Evolutionary conservation across 108 stramenopile species (phyloP), one percentile per base, ranked within the genome.

Genomic region (Fragilaria radians): DNA sequence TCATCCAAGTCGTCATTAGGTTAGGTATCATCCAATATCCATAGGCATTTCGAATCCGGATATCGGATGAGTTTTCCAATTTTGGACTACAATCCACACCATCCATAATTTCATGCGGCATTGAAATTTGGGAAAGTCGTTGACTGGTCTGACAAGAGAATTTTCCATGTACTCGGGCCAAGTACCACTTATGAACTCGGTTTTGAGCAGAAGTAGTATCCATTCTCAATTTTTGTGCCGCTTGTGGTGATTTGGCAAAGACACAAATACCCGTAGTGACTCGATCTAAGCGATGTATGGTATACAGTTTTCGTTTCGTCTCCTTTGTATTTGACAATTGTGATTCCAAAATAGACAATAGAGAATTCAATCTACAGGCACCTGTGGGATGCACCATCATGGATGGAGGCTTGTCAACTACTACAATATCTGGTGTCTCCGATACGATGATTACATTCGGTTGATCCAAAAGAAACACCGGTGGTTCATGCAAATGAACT

Each of bases 361-460:
- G 63, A n/a, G 77, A 66, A 65, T 85, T 85, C 52, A 63, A 66
- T 33, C 77, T 68, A 56, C 83, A 87, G 9, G 73, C 67, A n/a
- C 90, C 90, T 57, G 83, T 89, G 7, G 90, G 81, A 69, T 92
- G 90, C n/a, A 92, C 72, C n/a, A 86, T 80, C 28, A 89, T 22
- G 18, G 82, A 71, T 33, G 81, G 56, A 29, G 90, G 90, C 66
- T 92, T 92, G 66, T 84, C 69, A 3, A 89, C 80, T 18, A 78
- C 69, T 45, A 80, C 5, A 22, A 82, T 1, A 27, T 50, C 36
- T 1, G 74, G 68, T 61, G 66, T 53, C 57, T 82, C 79, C 45
- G 65, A 26, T 32, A 86, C 46, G 26, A 92, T 68, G n/a, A 46
- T 30, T 19, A 88, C 64, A 21, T 45, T 14, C 7, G 45, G 57